Percentiles rank a stretch among this genome's conserved stretches.
These are phyloP conservation scores for Nitzschia sp. DNA, from an alignment of 108 stramenopile species.

Conservation along the genomic window DNA sequence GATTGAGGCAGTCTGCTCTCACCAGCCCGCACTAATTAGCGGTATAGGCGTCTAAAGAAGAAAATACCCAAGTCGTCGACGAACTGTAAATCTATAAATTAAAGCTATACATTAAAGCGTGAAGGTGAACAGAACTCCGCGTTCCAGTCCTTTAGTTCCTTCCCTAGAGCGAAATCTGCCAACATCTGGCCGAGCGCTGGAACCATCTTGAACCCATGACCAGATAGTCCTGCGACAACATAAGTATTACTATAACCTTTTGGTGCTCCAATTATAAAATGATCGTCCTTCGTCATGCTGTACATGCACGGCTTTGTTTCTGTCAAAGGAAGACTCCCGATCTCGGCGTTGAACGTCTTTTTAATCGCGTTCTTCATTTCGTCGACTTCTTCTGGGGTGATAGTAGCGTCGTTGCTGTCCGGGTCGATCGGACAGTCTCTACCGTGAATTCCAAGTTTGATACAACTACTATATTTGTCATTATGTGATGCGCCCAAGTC, in stretches of 20 bases:
- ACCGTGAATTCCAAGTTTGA: constrained; percentile 46
- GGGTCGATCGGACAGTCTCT: constrained; percentile 21
- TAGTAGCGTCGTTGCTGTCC: neutral
- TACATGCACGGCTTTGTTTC: constrained; percentile 42
- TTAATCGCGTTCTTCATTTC: constrained; percentile 14
- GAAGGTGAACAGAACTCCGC: constrained; percentile 29
- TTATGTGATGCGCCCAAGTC: constrained; percentile 2
- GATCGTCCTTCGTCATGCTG: constrained; percentile 43
- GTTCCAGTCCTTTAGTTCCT: constrained; percentile 13
- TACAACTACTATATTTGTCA: constrained; percentile 13
- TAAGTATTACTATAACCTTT: constrained; percentile 3
- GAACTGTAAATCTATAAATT: no score
- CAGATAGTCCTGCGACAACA: constrained; percentile 39
- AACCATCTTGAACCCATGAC: constrained; percentile 57
- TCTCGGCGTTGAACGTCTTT: neutral
- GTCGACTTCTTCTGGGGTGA: constrained; percentile 21
- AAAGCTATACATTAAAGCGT: constrained; percentile 21
- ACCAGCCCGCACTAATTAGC: no score
- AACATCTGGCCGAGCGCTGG: constrained; percentile 47
- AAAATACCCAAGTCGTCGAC: neutral
- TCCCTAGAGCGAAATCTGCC: constrained; percentile 37
- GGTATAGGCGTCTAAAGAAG: no score
- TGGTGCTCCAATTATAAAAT: constrained; percentile 41
- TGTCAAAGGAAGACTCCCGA: constrained; percentile 4
- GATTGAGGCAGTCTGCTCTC: no score